A percentile compares a stretch with the other conserved stretches of the same genome.
These are phyloP conservation scores for Conoideocrella luteorostrata DNA, from an alignment of 2,329 filamentous ascomycete species.

Conservation along the genomic window DNA sequence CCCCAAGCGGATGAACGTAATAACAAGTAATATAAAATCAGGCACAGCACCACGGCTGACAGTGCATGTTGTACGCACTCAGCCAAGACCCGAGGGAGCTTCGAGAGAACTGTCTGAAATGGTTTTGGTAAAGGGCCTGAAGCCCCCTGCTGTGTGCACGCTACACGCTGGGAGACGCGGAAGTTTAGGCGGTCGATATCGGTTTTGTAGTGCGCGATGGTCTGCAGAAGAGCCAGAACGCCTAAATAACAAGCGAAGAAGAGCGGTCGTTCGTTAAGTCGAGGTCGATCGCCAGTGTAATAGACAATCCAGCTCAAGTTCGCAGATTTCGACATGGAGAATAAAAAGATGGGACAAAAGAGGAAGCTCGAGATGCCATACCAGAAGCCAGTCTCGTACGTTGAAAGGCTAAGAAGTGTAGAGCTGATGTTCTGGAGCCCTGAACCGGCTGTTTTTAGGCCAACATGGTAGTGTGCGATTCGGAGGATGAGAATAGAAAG, in stretches of 20 bases:
- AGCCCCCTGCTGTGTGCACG: constrained; percentile 15
- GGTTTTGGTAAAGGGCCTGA: constrained; percentile 20
- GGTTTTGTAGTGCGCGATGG: constrained; percentile 59
- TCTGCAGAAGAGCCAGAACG: constrained; percentile 63
- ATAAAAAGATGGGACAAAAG: constrained; percentile 77
- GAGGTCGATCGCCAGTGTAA: constrained; percentile 63
- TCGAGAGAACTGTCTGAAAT: constrained; percentile 28
- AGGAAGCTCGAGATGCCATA: constrained; percentile 73
- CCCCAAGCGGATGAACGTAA: constrained; percentile 61
- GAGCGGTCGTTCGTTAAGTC: constrained; percentile 79
- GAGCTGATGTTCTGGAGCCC: constrained; percentile 57
- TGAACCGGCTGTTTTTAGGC: constrained; percentile 63
- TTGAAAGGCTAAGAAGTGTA: constrained; percentile 51
- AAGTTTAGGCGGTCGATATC: constrained; percentile 64
- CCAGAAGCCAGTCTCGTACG: constrained; percentile 65
- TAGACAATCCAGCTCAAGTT: constrained; percentile 69
- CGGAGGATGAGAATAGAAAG: constrained; percentile 78
- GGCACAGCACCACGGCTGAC: constrained; percentile 35
- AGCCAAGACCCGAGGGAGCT: constrained; percentile 34
- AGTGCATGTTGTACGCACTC: constrained; percentile 34
- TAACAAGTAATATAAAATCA: constrained; percentile 55
- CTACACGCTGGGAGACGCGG: constrained; percentile 18
- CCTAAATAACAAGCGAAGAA: constrained; percentile 69
- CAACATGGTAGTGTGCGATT: constrained; percentile 75
- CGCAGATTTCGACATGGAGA: constrained; percentile 53